Evolutionary conservation across 2,329 filamentous ascomycete species (phyloP).

Genomic region (Immersiporthe knoxdaviesiana): DNA sequence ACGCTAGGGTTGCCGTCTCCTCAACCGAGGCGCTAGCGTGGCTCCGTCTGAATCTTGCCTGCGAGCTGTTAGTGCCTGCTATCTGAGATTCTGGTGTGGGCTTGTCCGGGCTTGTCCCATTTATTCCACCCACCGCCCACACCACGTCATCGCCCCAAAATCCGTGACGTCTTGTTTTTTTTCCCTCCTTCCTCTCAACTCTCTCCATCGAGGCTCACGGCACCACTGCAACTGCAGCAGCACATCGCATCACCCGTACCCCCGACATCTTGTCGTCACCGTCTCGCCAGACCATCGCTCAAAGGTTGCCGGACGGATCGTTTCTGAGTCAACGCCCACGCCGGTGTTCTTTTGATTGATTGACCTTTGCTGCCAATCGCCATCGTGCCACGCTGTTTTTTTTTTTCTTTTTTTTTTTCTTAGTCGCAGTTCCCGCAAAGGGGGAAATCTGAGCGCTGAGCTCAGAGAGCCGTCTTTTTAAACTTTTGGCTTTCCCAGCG

Average conservation of each 20-base stretch:
- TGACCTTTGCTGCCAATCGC: conserved; percentile 8
- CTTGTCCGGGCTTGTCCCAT: conserved; percentile 25
- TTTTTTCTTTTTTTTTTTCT: background rate
- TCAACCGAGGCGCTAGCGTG: conserved; percentile 13
- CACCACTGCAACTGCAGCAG: conserved; percentile 18
- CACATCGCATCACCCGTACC: background rate
- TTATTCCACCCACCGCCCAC: conserved; percentile 30
- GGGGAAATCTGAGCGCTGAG: conserved; percentile 21
- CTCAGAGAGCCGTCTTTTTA: conserved; percentile 28
- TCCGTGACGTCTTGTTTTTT: conserved; percentile 30
- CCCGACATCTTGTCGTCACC: conserved; percentile 18
- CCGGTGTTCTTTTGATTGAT: background rate
- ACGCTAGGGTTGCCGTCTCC: background rate
- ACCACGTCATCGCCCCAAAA: conserved; percentile 31
- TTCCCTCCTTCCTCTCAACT: conserved; percentile 26
- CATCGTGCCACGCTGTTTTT: conserved; percentile 7
- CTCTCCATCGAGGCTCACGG: conserved; percentile 17
- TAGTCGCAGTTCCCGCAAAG: background rate
- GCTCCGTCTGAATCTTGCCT: background rate
- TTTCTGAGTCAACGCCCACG: background rate
- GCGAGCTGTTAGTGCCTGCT: conserved; percentile 23
- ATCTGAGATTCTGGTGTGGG: conserved; percentile 8
- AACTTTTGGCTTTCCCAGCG: conserved; percentile 21
- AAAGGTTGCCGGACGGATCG: background rate
- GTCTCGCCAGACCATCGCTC: background rate